Evolutionary conservation across 306 rosid species (phyloP).

Genomic region (Begonia masoniana): DNA sequence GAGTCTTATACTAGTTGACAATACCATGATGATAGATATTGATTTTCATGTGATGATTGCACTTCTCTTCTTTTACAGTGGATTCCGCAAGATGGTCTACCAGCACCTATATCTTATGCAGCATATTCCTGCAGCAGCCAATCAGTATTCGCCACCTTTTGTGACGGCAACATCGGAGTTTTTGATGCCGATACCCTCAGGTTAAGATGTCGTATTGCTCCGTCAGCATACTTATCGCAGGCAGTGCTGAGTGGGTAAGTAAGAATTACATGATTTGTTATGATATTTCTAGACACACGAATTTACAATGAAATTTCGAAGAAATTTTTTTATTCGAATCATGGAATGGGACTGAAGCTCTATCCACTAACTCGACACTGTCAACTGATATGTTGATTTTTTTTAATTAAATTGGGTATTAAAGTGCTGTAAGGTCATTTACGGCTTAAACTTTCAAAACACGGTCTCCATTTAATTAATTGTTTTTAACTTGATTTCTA

Average conservation of each 20-base stretch:
- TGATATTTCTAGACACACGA: too few relatives aligned
- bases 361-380: too few relatives aligned
- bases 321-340: too few relatives aligned
- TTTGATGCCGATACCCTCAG: constrained; percentile 71
- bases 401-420: too few relatives aligned
- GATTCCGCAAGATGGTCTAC: constrained; percentile 69
- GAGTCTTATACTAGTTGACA: constrained; percentile 1
- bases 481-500: background rate
- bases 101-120: constrained; percentile 62
- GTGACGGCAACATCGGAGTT: constrained; percentile 68
- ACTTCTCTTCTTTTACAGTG: constrained; percentile 39
- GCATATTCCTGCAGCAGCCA: constrained; percentile 70
- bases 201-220: constrained; percentile 70
- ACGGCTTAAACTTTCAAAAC: too few relatives aligned
- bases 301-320: too few relatives aligned
- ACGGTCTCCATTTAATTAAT: background rate
- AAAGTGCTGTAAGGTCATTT: too few relatives aligned
- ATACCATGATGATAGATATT: constrained; percentile 4
- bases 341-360: too few relatives aligned
- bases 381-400: too few relatives aligned
- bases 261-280: background rate
- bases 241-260: constrained; percentile 52
- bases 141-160: constrained; percentile 49
- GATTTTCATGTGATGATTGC: background rate
- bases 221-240: constrained; percentile 45